Conservation (phyloP, 345 rosid species). For the Linum trigynum region DNA sequence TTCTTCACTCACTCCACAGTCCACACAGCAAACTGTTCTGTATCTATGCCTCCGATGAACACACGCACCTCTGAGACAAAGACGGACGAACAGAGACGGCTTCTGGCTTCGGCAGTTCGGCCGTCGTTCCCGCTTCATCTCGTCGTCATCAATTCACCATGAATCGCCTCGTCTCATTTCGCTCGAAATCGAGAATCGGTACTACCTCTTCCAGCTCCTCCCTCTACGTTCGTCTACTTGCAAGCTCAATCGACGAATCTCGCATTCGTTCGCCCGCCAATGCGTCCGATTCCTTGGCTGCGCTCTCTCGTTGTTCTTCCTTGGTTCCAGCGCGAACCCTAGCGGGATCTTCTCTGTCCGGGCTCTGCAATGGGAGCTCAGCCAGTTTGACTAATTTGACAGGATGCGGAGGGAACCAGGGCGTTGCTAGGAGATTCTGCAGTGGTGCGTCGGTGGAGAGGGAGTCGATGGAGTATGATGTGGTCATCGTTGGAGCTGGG, state of each 20-base stretch:
- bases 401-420: slow-evolving; percentile 4
- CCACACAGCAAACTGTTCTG: too few species aligned
- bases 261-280: neutral
- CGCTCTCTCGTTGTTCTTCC: neutral
- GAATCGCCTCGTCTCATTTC: neutral
- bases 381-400: slow-evolving; percentile 5
- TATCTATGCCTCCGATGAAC: too few species aligned
- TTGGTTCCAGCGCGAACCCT: neutral
- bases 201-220: neutral
- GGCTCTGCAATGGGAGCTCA: neutral
- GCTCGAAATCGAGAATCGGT: neutral
- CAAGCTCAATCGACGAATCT: neutral
- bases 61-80: too few species aligned
- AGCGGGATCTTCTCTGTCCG: neutral
- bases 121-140: too few species aligned
- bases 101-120: too few species aligned
- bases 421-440: slow-evolving; percentile 34
- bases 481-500: slow-evolving; percentile 88
- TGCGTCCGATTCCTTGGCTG: neutral
- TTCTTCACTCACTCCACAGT: too few species aligned
- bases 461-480: slow-evolving; percentile 81
- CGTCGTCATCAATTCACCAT: too few species aligned
- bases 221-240: neutral
- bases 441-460: slow-evolving; percentile 35
- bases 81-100: too few species aligned